A percentile compares a stretch with the other conserved stretches of the same genome.
These are phyloP conservation scores for Suillus variegatus DNA, from an alignment of 768 basidiomycete species.

Conservation along the genomic window DNA sequence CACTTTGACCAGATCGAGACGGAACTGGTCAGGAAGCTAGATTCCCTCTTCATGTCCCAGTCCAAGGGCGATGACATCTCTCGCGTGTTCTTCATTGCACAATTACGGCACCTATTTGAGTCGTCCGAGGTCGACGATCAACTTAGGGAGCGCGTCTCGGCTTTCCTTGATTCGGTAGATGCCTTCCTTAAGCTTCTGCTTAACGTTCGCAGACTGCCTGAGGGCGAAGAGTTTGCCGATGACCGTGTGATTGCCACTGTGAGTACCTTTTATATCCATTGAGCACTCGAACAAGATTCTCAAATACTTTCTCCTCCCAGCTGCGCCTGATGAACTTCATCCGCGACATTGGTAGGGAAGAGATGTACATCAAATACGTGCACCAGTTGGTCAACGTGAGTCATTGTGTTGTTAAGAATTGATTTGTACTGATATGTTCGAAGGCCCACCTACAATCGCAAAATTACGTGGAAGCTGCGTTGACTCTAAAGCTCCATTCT, in stretches of 20 bases:
- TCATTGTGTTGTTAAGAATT: slow-evolving; percentile 5
- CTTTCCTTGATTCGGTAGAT: slow-evolving; percentile 88
- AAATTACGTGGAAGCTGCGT: slow-evolving; percentile 90
- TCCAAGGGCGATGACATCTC: slow-evolving; percentile 90
- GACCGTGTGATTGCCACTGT: slow-evolving; percentile 93
- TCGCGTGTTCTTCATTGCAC: slow-evolving; percentile 89
- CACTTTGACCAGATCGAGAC: slow-evolving; percentile 91
- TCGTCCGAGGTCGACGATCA: slow-evolving; percentile 77
- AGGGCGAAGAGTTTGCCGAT: slow-evolving; percentile 92
- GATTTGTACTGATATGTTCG: slow-evolving; percentile 16
- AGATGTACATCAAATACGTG: slow-evolving; percentile 95
- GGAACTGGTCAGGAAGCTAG: slow-evolving; percentile 88
- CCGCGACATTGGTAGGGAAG: slow-evolving; percentile 85
- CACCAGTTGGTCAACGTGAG: slow-evolving; percentile 90
- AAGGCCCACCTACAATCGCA: slow-evolving; percentile 89
- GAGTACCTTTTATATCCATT: slow-evolving; percentile 16
- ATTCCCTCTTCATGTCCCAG: slow-evolving; percentile 91
- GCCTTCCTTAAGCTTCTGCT: slow-evolving; percentile 90
- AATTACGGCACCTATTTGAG: slow-evolving; percentile 89
- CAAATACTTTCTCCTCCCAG: slow-evolving; percentile 37
- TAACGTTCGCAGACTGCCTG: slow-evolving; percentile 84
- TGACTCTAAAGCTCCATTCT: slow-evolving; percentile 91
- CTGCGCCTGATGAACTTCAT: slow-evolving; percentile 93
- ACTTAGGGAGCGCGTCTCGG: slow-evolving; percentile 73
- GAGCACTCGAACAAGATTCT: not conserved